Evolutionary conservation across 176 grass and related monocot genomes (phyloP).

Genomic region (Oryza meyeriana): DNA sequence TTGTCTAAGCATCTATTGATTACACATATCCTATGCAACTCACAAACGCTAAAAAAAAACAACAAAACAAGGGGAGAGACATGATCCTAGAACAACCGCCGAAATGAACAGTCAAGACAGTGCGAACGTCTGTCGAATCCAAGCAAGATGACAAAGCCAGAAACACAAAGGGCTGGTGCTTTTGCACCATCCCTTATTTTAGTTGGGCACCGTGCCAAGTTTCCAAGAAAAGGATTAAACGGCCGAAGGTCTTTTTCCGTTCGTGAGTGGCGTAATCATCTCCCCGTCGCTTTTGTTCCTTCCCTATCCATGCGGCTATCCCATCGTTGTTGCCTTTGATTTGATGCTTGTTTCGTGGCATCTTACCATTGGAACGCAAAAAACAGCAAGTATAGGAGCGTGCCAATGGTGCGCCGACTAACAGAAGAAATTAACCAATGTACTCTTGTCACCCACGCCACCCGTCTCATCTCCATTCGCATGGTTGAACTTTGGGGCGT

Average conservation of each 20-base stretch:
- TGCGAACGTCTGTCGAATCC: background rate
- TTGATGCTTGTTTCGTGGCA: background rate
- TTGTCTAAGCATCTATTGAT: too few relatives aligned
- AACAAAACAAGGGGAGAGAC: too few relatives aligned
- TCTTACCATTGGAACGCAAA: background rate
- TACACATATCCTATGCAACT: too few relatives aligned
- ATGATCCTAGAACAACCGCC: too few relatives aligned
- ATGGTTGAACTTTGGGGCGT: background rate
- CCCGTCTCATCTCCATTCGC: background rate
- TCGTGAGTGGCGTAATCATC: background rate
- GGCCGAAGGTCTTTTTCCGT: background rate
- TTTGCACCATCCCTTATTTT: background rate
- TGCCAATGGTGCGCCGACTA: background rate
- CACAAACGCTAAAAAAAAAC: too few relatives aligned
- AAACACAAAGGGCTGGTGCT: background rate
- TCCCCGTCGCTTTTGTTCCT: background rate
- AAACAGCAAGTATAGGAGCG: background rate
- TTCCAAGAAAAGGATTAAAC: background rate
- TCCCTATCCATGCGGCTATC: background rate
- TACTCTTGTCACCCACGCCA: background rate
- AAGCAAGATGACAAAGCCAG: background rate
- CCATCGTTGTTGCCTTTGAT: background rate
- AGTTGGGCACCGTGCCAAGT: background rate
- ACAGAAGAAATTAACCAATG: background rate
- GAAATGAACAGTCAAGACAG: background rate